Conservation (phyloP, 495 filamentous ascomycete species). For the Penicillium goetzii region DNA sequence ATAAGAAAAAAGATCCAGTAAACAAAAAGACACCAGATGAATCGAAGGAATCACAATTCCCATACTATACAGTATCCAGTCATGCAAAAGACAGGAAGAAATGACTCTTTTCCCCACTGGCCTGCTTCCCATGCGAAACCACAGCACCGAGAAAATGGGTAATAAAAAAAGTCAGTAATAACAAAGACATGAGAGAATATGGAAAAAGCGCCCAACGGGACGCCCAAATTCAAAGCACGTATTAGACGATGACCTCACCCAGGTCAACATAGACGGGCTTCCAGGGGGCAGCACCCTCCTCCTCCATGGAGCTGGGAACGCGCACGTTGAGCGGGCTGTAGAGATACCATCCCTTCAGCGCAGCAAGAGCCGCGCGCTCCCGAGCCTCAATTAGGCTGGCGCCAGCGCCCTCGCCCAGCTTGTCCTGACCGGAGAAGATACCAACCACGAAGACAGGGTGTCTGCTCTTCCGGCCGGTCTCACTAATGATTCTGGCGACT, state of each 20-base stretch:
- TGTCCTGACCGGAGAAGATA: slow-evolving; percentile 84
- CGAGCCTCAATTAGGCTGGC: slow-evolving; percentile 75
- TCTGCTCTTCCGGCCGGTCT: slow-evolving; percentile 82
- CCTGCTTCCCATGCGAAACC: slow-evolving; percentile 37
- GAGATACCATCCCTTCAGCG: slow-evolving; percentile 93
- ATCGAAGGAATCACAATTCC: slow-evolving; percentile 42
- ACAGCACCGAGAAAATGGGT: slow-evolving; percentile 33
- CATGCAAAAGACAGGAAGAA: slow-evolving; percentile 36
- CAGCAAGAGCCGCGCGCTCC: slow-evolving; percentile 74
- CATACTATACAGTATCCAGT: slow-evolving; percentile 52
- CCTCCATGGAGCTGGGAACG: slow-evolving; percentile 82
- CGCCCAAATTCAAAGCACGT: not conserved
- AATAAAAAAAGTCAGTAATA: slow-evolving; percentile 30
- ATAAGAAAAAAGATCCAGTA: slow-evolving; percentile 19
- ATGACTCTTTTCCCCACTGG: slow-evolving; percentile 29
- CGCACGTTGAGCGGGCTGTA: slow-evolving; percentile 76
- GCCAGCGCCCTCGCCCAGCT: slow-evolving; percentile 84
- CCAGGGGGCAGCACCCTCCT: slow-evolving; percentile 65
- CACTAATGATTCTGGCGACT: slow-evolving; percentile 80
- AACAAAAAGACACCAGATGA: slow-evolving; percentile 42
- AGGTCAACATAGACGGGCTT: slow-evolving; percentile 84
- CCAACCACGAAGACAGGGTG: slow-evolving; percentile 94
- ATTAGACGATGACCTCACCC: slow-evolving; percentile 83
- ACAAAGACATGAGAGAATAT: slow-evolving; percentile 34
- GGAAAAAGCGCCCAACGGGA: slow-evolving; percentile 25